phyloP scores from a whole-genome alignment of 2,329 filamentous ascomycete genomes.

The Cryphonectria japonica region DNA sequence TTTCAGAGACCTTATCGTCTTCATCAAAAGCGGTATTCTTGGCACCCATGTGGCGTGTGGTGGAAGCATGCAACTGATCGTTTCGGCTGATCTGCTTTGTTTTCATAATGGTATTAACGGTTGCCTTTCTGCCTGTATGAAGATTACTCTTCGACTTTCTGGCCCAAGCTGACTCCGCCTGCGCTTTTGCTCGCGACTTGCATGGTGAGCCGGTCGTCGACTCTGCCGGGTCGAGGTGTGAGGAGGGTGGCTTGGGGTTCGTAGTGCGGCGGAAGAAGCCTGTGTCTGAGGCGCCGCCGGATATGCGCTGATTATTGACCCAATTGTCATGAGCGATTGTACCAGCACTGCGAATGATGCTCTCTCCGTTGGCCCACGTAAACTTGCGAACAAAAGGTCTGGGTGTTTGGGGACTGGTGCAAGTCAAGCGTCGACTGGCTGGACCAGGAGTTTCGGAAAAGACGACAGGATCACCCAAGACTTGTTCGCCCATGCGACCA shows the following conservation, averaged over 20 bases:
- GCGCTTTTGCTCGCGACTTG: conserved; percentile 8
- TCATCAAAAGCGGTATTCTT: neutral
- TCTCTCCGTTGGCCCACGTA: too few species aligned
- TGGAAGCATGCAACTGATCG: neutral
- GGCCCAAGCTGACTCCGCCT: neutral
- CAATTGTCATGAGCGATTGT: neutral
- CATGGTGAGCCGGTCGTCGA: conserved; percentile 2
- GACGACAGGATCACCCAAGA: neutral
- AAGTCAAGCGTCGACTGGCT: too few species aligned
- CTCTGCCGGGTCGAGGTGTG: neutral
- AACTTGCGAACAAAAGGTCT: neutral
- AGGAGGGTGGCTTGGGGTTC: neutral
- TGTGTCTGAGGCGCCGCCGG: neutral
- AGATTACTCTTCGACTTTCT: neutral
- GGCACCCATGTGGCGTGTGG: neutral
- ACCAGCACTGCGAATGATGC: neutral
- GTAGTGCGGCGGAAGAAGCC: neutral
- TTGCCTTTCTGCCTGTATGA: neutral
- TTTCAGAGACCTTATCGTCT: neutral
- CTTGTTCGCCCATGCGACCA: too few species aligned
- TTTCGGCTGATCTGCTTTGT: neutral
- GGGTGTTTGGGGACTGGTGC: neutral
- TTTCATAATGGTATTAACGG: neutral
- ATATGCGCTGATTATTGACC: neutral
- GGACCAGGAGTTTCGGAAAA: neutral